Evolutionary conservation across 164 flowering plant genomes (phyloP), one percentile per base, ranked within the genome.

Genomic region (Akebia trifoliata): DNA sequence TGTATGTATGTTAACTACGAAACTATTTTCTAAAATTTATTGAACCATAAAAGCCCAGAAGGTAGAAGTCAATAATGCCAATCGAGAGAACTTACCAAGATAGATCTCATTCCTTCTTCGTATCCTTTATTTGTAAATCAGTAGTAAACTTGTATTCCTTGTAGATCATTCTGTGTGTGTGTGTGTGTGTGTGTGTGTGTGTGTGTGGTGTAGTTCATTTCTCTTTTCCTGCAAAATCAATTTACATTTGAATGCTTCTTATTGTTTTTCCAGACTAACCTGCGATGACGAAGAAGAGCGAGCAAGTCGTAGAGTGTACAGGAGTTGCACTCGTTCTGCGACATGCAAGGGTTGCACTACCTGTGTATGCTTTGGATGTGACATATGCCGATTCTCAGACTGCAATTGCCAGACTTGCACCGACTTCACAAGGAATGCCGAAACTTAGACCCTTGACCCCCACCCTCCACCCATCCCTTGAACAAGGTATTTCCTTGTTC

Each of bases 311-410:
- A 85, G 69, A 59, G 88, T 78, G 25, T 81, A 80, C 67, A 76
- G 87, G 62, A 88, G 92, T n/a, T 90, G 95, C 66, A 57, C 72
- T 12, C 76, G 85, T 1, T 74, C 85, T 35, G 83, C 85, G 42
- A 78, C 86, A 24, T 87, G 97, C 74, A 71, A 57, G 14, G 95
- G 97, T 1, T 90, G 97, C 74, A 82, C 88, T 32, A 74, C 90
- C 6, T 90, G 95, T 54, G 93, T 87, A 18, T 87, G 97, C 71
- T 85, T 87, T 58, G 95, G 97, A 15, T 90, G 97, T 46, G 76
- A 76, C 9, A 63, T 74, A 54, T 90, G 97, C 64, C 84, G 95
- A 6, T 90, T 87, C 68, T 70, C 84, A 2, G 93, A 83, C 49
- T 90, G 97, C 78, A 67, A 65, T 74, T 87, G 97, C 77, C 97